These are phyloP conservation scores for Pyronema domesticum DNA, from an alignment of 495 filamentous ascomycete species.

Conservation along the genomic window DNA sequence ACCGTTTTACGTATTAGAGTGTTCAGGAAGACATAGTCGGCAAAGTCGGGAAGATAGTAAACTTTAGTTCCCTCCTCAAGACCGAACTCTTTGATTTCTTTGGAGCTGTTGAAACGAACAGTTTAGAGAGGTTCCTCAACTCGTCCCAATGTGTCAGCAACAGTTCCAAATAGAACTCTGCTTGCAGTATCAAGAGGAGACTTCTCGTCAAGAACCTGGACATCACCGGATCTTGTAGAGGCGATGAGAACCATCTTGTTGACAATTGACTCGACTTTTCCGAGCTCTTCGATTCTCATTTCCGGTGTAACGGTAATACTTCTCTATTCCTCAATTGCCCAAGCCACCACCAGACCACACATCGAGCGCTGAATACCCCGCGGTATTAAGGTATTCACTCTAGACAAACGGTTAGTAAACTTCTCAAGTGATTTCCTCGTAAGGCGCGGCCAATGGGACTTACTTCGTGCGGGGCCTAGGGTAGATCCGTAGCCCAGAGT, in stretches of 20 bases:
- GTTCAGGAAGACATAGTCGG: constrained; percentile 69
- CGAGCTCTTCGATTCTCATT: constrained; percentile 57
- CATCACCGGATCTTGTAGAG: constrained; percentile 59
- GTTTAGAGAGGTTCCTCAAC: constrained; percentile 71
- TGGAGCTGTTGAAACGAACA: constrained; percentile 45
- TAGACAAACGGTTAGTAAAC: no score
- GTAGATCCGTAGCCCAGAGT: no score
- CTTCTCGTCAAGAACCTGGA: constrained; percentile 62
- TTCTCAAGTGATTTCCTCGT: no score
- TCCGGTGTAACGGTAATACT: constrained; percentile 51
- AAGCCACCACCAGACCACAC: no score
- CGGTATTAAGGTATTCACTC: no score
- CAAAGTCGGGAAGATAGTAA: constrained; percentile 59
- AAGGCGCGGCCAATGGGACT: no score
- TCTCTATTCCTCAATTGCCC: no score
- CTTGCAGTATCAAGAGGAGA: constrained; percentile 67
- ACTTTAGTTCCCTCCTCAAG: constrained; percentile 45
- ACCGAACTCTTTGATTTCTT: constrained; percentile 48
- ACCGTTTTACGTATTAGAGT: no score
- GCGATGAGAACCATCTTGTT: constrained; percentile 62
- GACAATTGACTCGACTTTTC: constrained; percentile 51
- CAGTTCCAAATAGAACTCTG: constrained; percentile 53
- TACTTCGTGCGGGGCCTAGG: no score
- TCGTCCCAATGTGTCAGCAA: constrained; percentile 64
- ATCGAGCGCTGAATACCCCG: no score